Base-by-base conservation (phyloP, 164 flowering plant genomes). In the Berberis thunbergii region DNA sequence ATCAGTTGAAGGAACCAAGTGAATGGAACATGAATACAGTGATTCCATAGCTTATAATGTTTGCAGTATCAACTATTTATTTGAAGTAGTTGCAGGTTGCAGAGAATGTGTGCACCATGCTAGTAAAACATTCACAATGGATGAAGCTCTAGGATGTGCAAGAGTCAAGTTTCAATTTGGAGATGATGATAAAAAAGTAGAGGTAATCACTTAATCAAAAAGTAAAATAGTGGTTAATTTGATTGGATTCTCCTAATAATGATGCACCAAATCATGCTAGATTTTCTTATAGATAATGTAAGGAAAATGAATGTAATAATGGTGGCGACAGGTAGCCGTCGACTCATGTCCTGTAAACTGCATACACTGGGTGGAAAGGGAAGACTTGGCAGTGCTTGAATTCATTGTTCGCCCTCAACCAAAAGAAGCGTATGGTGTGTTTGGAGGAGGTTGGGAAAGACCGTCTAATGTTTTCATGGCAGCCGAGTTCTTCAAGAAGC, bases 291-390 rank as follows among this genome's bases (percentile, higher is more conserved):
- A 12, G 10, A 43, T 43, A 12, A 3, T 59, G 26, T 5, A 10
- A 1, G 9, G 11, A 2, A 7, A 7, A 3, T 10, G 8, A 2
- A 2, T 58, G 45, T 2, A 60, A 3, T 7, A 12, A 9, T 60
- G 62, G 11, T 38, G 4, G 4, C 6, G 58, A 50, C 80, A 82
- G 86, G 85, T 79, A 2, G 69, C 89, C 1, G 81, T 86, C 6
- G 92, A 84, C 40, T 86, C 87, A 13, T 86, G 87, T 64, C 92
- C 92, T n/a, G 84, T 84, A 73, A 84, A 81, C 72, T 84, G 87
- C 79, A 86, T 81, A 38, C 83, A 86, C 66, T 80, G 89, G 89
- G 89, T 86, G 55, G 83, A 84, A 3, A 73, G 63, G 52, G 84
- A 84, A 72, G 89, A 84, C 48, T 59, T 84, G 67, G 60, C 74